phyloP scores from a whole-genome alignment of 441 rosid genomes.

The Cnidoscolus chayamansa region DNA sequence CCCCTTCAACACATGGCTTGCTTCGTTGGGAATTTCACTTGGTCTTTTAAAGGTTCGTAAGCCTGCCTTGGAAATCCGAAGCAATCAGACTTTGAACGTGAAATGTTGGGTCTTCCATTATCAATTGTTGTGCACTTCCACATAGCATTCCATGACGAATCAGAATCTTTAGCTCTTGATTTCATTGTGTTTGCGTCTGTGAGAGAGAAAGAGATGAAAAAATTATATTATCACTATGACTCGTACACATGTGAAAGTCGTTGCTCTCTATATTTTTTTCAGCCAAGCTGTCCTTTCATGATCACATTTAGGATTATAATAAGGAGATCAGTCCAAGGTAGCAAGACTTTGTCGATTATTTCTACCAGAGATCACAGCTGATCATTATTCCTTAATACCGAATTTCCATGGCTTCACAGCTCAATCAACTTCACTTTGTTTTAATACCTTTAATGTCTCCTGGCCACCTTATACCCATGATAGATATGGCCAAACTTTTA shows the following conservation, averaged over 20 bases:
- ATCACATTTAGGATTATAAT: not conserved
- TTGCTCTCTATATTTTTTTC: not conserved
- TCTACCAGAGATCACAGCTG: too few species aligned
- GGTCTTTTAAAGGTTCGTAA: not conserved
- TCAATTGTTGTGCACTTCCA: too few species aligned
- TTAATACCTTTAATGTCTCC: slow-evolving; percentile 39
- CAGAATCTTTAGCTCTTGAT: too few species aligned
- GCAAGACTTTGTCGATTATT: too few species aligned
- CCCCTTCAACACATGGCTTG: not conserved
- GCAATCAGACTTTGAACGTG: not conserved
- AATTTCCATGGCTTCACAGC: slow-evolving; percentile 23
- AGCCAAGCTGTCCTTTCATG: not conserved
- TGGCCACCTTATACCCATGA: slow-evolving; percentile 44
- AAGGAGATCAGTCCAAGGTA: too few species aligned
- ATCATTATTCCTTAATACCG: not conserved
- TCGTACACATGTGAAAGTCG: too few species aligned
- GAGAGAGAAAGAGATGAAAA: too few species aligned
- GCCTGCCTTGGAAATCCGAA: not conserved
- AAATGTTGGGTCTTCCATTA: not conserved
- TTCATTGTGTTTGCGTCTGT: too few species aligned
- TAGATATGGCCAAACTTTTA: slow-evolving; percentile 38
- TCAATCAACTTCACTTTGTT: slow-evolving; percentile 38
- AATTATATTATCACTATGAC: too few species aligned
- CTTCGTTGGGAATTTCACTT: not conserved
- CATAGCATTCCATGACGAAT: too few species aligned